A percentile compares a stretch with the other conserved stretches of the same genome.
phyloP scores from a whole-genome alignment of 306 rosid species.

The Amphicarpaea edgeworthii region DNA sequence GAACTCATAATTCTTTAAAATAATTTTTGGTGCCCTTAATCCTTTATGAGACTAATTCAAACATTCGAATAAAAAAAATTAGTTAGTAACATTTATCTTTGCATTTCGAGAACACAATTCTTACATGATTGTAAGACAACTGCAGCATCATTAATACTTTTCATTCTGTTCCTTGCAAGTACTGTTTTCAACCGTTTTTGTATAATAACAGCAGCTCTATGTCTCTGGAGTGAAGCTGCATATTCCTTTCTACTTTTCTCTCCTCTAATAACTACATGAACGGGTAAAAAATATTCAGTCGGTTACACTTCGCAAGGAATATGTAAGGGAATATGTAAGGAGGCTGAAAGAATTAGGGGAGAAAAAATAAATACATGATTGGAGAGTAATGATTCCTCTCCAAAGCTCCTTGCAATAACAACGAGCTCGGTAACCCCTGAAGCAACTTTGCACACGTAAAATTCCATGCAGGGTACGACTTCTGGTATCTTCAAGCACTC shows the following conservation, averaged over 20 bases:
- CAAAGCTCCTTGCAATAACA: slow-evolving; percentile 68
- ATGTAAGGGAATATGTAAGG: slow-evolving; percentile 51
- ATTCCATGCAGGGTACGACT: slow-evolving; percentile 93
- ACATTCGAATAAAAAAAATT: background rate
- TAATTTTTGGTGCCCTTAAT: slow-evolving; percentile 19
- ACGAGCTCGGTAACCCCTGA: slow-evolving; percentile 92
- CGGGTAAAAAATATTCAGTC: slow-evolving; percentile 26
- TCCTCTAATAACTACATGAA: slow-evolving; percentile 80
- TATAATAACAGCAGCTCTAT: slow-evolving; percentile 77
- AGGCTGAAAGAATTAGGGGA: slow-evolving; percentile 32
- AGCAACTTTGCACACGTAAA: slow-evolving; percentile 94
- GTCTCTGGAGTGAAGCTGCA: slow-evolving; percentile 65
- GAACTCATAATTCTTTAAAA: background rate
- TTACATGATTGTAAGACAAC: slow-evolving; percentile 80
- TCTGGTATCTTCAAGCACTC: slow-evolving; percentile 97
- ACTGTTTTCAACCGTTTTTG: slow-evolving; percentile 72
- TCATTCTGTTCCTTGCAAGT: slow-evolving; percentile 61
- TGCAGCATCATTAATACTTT: slow-evolving; percentile 64
- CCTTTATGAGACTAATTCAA: slow-evolving; percentile 22
- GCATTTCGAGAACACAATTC: slow-evolving; percentile 28
- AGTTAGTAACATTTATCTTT: background rate
- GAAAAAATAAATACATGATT: slow-evolving; percentile 73
- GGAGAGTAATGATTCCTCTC: slow-evolving; percentile 79
- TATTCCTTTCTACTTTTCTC: slow-evolving; percentile 75
- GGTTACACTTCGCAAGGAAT: slow-evolving; percentile 41